Evolutionary conservation across 768 basidiomycete genomes (phyloP).

Genomic region (Rhizopogon sp.): DNA sequence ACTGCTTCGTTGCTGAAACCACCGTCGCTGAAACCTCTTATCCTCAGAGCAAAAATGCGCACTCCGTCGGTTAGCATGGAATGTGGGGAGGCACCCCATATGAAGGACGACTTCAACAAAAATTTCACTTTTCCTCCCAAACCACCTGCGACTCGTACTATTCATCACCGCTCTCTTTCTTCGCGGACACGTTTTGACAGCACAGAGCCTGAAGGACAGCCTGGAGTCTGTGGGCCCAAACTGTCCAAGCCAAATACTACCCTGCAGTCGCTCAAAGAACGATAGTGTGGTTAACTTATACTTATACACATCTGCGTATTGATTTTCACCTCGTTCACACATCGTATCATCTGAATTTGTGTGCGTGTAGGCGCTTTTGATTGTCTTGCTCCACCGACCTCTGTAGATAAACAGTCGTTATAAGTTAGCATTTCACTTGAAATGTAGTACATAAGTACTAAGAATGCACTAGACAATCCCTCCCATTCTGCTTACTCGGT

Average conservation of each 20-base stretch:
- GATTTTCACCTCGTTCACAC: too few species aligned
- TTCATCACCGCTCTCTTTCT: conserved; percentile 9
- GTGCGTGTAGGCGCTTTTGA: neutral
- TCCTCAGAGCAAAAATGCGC: conserved; percentile 23
- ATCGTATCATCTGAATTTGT: neutral
- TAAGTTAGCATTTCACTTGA: too few species aligned
- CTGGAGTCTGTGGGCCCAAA: neutral
- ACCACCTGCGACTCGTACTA: neutral
- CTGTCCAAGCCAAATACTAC: conserved; percentile 4
- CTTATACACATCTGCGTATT: neutral
- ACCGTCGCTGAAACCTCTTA: conserved; percentile 11
- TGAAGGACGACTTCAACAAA: conserved; percentile 33
- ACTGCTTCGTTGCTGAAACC: neutral
- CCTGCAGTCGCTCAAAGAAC: conserved; percentile 2
- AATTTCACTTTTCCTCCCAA: conserved; percentile 40
- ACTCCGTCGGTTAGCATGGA: conserved; percentile 30
- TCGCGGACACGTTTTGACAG: neutral
- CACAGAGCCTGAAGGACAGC: neutral
- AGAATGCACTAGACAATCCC: too few species aligned
- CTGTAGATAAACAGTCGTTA: neutral
- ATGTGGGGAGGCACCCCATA: conserved; percentile 32
- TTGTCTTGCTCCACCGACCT: neutral
- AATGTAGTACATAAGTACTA: too few species aligned
- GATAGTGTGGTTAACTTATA: neutral
- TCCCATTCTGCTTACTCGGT: too few species aligned